Percentiles rank a stretch among this genome's conserved stretches.
phyloP scores from a whole-genome alignment of 1,284 basidiomycete species.

The Trichosporon coremiiforme region DNA sequence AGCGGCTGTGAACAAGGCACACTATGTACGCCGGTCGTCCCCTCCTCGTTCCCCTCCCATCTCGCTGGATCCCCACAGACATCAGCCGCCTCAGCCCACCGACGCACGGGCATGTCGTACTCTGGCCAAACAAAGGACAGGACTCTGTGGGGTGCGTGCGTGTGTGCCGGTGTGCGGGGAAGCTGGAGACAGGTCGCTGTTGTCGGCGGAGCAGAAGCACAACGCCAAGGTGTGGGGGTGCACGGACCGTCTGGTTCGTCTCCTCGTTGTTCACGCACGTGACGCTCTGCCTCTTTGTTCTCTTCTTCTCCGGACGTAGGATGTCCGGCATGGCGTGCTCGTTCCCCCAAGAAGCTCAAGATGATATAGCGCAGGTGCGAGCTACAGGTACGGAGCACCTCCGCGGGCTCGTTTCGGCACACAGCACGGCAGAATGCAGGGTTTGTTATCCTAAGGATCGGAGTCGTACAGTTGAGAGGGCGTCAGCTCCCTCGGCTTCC shows the following conservation, averaged over 20 bases:
- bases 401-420: neutral
- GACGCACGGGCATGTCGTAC: neutral
- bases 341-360: neutral
- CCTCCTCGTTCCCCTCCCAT: too few relatives aligned
- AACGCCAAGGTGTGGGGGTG: neutral
- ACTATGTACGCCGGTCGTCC: too few relatives aligned
- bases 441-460: neutral
- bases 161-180: too few relatives aligned
- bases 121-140: neutral
- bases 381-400: neutral
- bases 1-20: neutral
- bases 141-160: neutral
- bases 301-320: neutral
- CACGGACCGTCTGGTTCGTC: neutral
- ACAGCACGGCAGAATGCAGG: neutral
- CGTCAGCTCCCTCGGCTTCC: constrained; percentile 1
- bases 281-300: neutral
- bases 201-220: neutral
- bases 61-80: neutral
- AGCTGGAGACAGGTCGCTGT: neutral
- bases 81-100: neutral
- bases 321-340: neutral
- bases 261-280: neutral
- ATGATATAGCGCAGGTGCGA: neutral
- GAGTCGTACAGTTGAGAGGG: neutral